Evolutionary conservation across 2,329 filamentous ascomycete species (phyloP), one percentile per base, ranked within the genome.

Genomic region (Monilinia polystroma): DNA sequence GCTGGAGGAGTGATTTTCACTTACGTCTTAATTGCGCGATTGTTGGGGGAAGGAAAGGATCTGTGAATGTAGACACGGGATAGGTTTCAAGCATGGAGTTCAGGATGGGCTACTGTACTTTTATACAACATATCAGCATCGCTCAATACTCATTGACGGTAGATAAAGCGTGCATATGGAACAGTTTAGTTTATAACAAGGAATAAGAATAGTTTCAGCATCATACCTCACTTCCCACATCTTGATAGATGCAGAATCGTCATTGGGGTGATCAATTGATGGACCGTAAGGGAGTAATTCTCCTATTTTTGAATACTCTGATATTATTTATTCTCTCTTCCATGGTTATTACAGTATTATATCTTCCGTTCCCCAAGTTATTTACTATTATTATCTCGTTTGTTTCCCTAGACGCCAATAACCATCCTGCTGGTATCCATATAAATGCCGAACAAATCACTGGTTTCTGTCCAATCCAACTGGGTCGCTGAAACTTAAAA

Each of bases 1-100:
- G 84, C 87, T 0, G 85, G 91, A 11, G 87, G 83, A 0, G 79
- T 87, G 23, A 82, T 97, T 38, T 90, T 98, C 75, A 79, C 89
- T 20, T 98, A 97, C 78, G 93, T 96, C 14, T 79, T 97, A 60
- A 82, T 96, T 66, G 90, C 92, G 43, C 84, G 94, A 72, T 77
- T 96, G 18, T 78, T 97, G 11, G 73, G 75, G 16, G 73, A 75
- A 35, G 74, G 72, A 23, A 52, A 16, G 49, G 58, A 62, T 47
- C n/a, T 51, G 20, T 59, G 49, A 29, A 59, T 59, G 29, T 62
- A 23, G 14, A 62, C 12, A 41, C 26, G 32, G 45, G 45, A 14
- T 51, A 11, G n/a, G 14, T 51, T 38, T 23, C 38, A 51, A 52
- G 45, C 58, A 62, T 51, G 58, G 58, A 62, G 58, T 62, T 38